phyloP scores from a whole-genome alignment of 495 filamentous ascomycete genomes.

The Aspergillus nidulans region DNA sequence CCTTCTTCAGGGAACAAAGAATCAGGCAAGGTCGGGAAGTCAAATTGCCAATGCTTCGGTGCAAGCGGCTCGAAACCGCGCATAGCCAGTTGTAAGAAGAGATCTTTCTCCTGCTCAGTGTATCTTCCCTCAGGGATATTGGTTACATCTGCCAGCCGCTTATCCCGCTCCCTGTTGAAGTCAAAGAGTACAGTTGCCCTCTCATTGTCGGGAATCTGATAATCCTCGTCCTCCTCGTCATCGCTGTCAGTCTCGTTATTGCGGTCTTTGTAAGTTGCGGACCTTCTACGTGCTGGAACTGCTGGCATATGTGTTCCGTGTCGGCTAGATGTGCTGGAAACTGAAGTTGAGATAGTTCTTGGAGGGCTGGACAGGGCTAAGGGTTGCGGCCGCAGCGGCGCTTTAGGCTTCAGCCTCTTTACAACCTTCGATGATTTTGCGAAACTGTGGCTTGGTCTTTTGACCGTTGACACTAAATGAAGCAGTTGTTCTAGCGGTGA shows the following conservation, averaged over 20 bases:
- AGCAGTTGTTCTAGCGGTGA: not conserved
- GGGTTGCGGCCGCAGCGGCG: not conserved
- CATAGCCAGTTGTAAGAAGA: conserved; percentile 53
- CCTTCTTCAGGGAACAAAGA: conserved; percentile 45
- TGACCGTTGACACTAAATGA: too few species aligned
- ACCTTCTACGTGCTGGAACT: not conserved
- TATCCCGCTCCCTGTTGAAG: conserved; percentile 26
- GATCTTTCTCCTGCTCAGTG: conserved; percentile 47
- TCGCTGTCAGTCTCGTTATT: not conserved
- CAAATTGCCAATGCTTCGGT: conserved; percentile 50
- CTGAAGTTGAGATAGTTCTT: not conserved
- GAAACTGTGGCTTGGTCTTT: too few species aligned
- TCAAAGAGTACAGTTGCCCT: conserved; percentile 23
- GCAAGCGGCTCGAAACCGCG: conserved; percentile 59
- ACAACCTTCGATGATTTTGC: not conserved
- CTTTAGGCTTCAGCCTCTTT: not conserved
- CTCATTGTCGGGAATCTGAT: conserved; percentile 18
- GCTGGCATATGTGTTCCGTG: not conserved
- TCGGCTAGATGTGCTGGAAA: too few species aligned
- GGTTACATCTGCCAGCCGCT: conserved; percentile 24
- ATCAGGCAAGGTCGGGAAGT: conserved; percentile 58
- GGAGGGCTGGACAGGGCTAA: not conserved
- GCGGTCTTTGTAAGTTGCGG: not conserved
- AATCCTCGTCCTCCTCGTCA: conserved; percentile 1
- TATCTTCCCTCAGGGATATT: conserved; percentile 30